Conservation (phyloP, 2,329 filamentous ascomycete genomes). For the Fusarium foetens region DNA sequence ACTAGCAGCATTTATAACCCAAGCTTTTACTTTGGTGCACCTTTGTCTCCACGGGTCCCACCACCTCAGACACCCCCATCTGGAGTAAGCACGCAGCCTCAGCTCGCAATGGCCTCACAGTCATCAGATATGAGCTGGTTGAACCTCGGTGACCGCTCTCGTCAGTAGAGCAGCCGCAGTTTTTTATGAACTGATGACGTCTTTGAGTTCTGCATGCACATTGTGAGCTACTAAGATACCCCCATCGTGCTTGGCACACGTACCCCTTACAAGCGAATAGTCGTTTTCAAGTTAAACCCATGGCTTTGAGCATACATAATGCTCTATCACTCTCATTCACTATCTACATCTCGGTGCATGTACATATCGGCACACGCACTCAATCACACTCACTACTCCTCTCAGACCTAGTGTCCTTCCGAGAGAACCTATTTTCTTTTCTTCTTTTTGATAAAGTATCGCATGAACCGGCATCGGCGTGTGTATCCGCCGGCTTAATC, state of each 20-base stretch:
- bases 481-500: constrained; percentile 48
- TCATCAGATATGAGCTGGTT: constrained; percentile 83
- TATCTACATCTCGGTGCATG: constrained; percentile 25
- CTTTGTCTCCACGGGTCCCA: constrained; percentile 51
- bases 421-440: constrained; percentile 30
- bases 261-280: constrained; percentile 12
- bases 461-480: constrained; percentile 46
- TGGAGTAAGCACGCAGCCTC: constrained; percentile 60
- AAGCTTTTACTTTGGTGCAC: constrained; percentile 56
- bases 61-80: constrained; percentile 47
- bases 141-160: constrained; percentile 68
- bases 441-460: constrained; percentile 35
- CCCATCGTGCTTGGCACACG: constrained; percentile 28
- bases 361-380: constrained; percentile 28
- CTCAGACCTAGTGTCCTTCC: constrained; percentile 27
- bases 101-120: constrained; percentile 60
- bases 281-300: constrained; percentile 5
- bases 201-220: constrained; percentile 20
- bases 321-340: constrained; percentile 24
- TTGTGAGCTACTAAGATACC: constrained; percentile 35
- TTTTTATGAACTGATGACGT: constrained; percentile 36
- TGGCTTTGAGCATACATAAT: constrained; percentile 22
- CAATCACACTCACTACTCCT: constrained; percentile 29
- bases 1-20: constrained; percentile 63
- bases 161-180: constrained; percentile 36